Evolutionary conservation across 116 monocot species (phyloP).

Genomic region (Trichopus zeylanicus): DNA sequence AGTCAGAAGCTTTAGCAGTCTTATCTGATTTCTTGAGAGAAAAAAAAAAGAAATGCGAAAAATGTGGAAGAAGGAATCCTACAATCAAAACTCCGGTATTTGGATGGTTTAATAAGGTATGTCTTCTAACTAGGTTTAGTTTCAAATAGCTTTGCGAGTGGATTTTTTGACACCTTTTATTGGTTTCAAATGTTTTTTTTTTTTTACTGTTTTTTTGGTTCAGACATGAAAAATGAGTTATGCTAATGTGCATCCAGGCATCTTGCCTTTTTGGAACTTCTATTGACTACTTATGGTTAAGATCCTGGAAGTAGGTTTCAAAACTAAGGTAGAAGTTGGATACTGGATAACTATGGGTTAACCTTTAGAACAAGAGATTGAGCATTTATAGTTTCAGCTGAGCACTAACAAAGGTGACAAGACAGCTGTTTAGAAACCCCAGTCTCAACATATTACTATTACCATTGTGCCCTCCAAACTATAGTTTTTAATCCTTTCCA

Average conservation of each 20-base stretch:
- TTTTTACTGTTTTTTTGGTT: too few relatives aligned
- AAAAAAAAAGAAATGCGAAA: slow-evolving; percentile 40
- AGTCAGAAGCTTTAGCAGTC: slow-evolving; percentile 40
- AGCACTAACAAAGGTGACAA: too few relatives aligned
- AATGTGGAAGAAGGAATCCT: slow-evolving; percentile 49
- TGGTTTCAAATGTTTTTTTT: neutral
- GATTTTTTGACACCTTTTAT: neutral
- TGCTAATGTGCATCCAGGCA: too few relatives aligned
- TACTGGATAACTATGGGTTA: too few relatives aligned
- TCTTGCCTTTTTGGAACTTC: neutral
- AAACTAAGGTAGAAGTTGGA: neutral
- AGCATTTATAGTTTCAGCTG: too few relatives aligned
- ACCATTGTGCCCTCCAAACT: too few relatives aligned
- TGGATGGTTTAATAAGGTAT: slow-evolving; percentile 83
- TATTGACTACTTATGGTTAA: neutral
- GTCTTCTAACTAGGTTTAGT: too few relatives aligned
- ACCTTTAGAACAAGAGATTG: too few relatives aligned
- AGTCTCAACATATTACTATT: too few relatives aligned
- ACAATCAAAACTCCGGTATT: slow-evolving; percentile 38
- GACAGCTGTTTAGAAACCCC: too few relatives aligned
- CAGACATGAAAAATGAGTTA: neutral
- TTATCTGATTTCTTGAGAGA: slow-evolving; percentile 37
- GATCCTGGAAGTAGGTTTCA: neutral
- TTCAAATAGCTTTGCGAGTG: neutral
- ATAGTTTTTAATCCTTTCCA: too few relatives aligned